Evolutionary conservation across 2,329 filamentous ascomycete genomes (phyloP), one percentile per base, ranked within the genome.

Genomic region (Colletotrichum liriopes): DNA sequence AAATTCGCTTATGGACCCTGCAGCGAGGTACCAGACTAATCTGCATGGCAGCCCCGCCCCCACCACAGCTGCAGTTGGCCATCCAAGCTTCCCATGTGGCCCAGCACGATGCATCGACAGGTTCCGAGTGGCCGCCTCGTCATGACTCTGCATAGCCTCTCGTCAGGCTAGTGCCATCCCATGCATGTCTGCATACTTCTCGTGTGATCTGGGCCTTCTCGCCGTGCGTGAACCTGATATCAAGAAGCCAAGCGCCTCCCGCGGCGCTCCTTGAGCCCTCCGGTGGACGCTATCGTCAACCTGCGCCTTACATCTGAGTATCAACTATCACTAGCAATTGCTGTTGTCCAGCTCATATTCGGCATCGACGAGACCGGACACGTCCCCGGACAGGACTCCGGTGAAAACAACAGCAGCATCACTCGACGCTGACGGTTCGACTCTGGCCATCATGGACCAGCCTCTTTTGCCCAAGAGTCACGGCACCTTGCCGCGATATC

Each of bases 61-160:
- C 58, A 39, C 58, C 35, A 41, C 51, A 37, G 58, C 43, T 23
- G 41, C 69, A 62, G 52, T 29, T 52, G 55, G 52, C 69, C 69
- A 72, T 23, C 37, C 35, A 68, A 59, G 65, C 51, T 68, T 23
- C 52, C 70, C 74, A 67, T 74, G 73, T 72, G 73, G 69, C 59
- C 70, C 39, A 61, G 58, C 55, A 18, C 41, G 56, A 45, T 51
- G 49, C 51, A 65, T 66, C 66, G 55, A 72, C 66, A 71, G 70
- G 70, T 45, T 43, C 37, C 16, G 26, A 43, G 20, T 39, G n/a
- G 26, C 18, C 4, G 49, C 26, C 32, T 29, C 20, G 26, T 16
- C 45, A 29, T 56, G 32, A 61, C 32, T 61, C 64, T 67, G 43
- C n/a, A 35, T 62, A 35, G 20, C 56, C 26, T 32, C 20, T 39